Evolutionary conservation across 2,329 filamentous ascomycete species (phyloP).

Genomic region (Alternaria brassicae): DNA sequence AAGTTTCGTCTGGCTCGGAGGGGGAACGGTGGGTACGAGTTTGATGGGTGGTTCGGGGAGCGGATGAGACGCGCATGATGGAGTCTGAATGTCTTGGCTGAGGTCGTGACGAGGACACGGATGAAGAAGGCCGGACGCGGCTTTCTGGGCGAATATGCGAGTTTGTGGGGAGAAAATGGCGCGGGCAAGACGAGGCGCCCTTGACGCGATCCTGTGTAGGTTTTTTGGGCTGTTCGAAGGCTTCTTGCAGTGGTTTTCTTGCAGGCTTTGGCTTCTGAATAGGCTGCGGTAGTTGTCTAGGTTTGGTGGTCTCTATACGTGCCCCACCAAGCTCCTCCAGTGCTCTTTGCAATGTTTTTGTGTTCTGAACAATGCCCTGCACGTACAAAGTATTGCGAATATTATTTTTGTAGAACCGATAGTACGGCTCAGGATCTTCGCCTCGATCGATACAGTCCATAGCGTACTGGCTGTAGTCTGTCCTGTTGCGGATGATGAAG

Average conservation of each 20-base stretch:
- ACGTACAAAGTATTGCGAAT: conserved; percentile 38
- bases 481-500: conserved; percentile 46
- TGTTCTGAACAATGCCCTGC: conserved; percentile 32
- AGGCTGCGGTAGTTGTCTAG: background rate
- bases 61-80: background rate
- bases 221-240: conserved; percentile 8
- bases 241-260: conserved; percentile 14
- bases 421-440: conserved; percentile 36
- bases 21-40: background rate
- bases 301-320: background rate
- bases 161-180: conserved; percentile 28
- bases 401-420: conserved; percentile 45
- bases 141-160: background rate
- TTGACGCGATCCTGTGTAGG: background rate
- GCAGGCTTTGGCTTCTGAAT: background rate
- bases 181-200: conserved; percentile 7
- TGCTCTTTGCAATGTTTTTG: conserved; percentile 27
- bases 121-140: background rate
- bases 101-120: background rate
- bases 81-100: background rate
- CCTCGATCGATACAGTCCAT: conserved; percentile 32
- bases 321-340: conserved; percentile 28
- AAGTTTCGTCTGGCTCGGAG: background rate
- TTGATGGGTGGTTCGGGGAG: background rate
- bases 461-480: conserved; percentile 41